Conservation (phyloP, 2,329 filamentous ascomycete species). For the Colletotrichum plurivorum region DNA sequence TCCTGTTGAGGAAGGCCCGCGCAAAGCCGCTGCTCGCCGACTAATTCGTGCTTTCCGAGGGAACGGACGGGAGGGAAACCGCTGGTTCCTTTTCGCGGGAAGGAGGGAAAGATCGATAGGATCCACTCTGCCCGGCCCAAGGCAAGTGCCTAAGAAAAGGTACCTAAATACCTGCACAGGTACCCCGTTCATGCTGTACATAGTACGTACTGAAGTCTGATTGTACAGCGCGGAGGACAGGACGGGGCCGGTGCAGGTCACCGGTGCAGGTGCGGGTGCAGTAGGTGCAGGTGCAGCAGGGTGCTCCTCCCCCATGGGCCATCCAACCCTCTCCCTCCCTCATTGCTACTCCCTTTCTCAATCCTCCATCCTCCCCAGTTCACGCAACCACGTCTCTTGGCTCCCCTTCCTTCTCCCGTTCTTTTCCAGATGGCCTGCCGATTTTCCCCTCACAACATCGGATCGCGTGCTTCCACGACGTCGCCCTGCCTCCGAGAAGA, state of each 20-base stretch:
- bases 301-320: background rate
- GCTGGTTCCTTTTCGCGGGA: background rate
- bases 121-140: background rate
- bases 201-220: too few species aligned
- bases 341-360: background rate
- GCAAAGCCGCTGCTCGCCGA: background rate
- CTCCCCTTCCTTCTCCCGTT: background rate
- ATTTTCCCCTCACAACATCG: constrained; percentile 8
- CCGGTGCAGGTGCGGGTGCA: too few species aligned
- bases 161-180: too few species aligned
- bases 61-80: background rate
- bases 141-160: background rate
- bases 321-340: background rate
- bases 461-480: constrained; percentile 27
- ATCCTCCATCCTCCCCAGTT: too few species aligned
- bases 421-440: constrained; percentile 11
- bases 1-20: background rate
- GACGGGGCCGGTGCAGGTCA: too few species aligned
- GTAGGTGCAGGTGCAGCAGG: too few species aligned
- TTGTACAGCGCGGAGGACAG: too few species aligned
- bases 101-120: background rate
- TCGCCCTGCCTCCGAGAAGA: background rate
- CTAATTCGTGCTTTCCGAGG: background rate
- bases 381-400: background rate
- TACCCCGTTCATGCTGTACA: too few species aligned